These are phyloP conservation scores for Hypoxylon cercidicola DNA, from an alignment of 495 filamentous ascomycete genomes.

Conservation along the genomic window DNA sequence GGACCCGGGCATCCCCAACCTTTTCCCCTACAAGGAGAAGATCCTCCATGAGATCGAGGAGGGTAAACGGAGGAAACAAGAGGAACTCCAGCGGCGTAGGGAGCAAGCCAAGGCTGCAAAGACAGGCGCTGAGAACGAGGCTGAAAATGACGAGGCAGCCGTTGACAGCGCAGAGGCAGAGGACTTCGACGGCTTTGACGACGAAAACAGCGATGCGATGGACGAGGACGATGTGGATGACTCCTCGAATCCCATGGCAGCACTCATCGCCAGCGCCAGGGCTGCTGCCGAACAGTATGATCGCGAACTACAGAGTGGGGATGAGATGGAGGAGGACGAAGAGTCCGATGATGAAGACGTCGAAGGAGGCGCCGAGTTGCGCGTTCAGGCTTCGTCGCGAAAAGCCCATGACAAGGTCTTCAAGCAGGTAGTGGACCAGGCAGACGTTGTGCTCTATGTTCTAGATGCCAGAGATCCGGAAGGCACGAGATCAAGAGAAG, in stretches of 20 bases:
- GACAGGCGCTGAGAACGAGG: slow-evolving; percentile 50
- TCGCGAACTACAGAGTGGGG: slow-evolving; percentile 63
- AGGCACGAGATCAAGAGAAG: slow-evolving; percentile 87
- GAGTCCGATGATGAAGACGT: slow-evolving; percentile 66
- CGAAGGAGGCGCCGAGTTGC: slow-evolving; percentile 59
- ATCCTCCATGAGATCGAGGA: slow-evolving; percentile 95
- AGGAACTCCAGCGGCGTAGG: slow-evolving; percentile 74
- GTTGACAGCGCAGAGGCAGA: slow-evolving; percentile 58
- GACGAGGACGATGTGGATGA: slow-evolving; percentile 65
- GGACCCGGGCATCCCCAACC: slow-evolving; percentile 94
- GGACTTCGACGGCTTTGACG: slow-evolving; percentile 58
- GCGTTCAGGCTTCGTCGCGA: slow-evolving; percentile 65
- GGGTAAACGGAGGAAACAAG: slow-evolving; percentile 77
- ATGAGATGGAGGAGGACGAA: slow-evolving; percentile 70
- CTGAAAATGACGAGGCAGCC: slow-evolving; percentile 55
- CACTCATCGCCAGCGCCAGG: slow-evolving; percentile 87
- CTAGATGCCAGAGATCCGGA: slow-evolving; percentile 94
- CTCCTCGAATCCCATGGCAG: slow-evolving; percentile 87
- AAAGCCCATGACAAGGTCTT: slow-evolving; percentile 94
- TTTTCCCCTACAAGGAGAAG: slow-evolving; percentile 98
- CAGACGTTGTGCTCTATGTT: slow-evolving; percentile 94
- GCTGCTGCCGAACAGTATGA: slow-evolving; percentile 88
- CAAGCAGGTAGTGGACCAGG: slow-evolving; percentile 88
- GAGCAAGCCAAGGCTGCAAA: slow-evolving; percentile 77
- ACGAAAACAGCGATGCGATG: slow-evolving; percentile 53